phyloP scores from a whole-genome alignment of 345 rosid species.

The Murraya koenigii region DNA sequence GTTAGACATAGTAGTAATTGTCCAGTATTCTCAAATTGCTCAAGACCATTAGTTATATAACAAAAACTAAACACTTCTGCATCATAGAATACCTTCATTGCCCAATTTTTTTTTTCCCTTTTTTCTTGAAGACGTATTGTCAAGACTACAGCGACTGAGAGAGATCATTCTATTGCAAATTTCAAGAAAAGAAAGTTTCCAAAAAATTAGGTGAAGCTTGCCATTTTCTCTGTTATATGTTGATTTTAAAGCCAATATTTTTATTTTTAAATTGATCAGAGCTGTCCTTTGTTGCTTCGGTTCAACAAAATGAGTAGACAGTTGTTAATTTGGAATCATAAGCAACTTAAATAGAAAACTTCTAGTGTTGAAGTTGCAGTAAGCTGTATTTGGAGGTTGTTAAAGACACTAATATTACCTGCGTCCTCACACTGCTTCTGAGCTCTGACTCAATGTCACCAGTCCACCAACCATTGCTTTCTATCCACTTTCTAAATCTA shows the following conservation, averaged over 20 bases:
- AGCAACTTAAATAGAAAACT: neutral
- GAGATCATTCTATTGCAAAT: neutral
- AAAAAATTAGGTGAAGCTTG: neutral
- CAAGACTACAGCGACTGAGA: neutral
- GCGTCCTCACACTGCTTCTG: conserved; percentile 53
- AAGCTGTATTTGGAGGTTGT: neutral
- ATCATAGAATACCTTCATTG: neutral
- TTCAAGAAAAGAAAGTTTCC: neutral
- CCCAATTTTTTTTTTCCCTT: neutral
- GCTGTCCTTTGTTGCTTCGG: neutral
- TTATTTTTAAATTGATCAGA: neutral
- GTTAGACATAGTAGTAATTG: too few relatives aligned
- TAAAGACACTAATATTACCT: conserved; percentile 41
- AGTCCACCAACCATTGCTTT: conserved; percentile 79
- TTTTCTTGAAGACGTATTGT: neutral
- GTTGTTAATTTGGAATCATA: neutral
- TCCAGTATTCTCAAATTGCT: neutral
- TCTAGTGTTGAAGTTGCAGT: neutral
- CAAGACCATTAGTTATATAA: neutral
- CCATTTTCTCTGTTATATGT: neutral
- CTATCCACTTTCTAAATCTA: conserved; percentile 72
- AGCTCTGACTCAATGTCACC: conserved; percentile 56
- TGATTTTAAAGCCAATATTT: neutral
- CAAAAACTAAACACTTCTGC: neutral
- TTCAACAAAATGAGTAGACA: neutral